phyloP scores from a whole-genome alignment of 129 eudicot species.

The Scalesia atractyloides region DNA sequence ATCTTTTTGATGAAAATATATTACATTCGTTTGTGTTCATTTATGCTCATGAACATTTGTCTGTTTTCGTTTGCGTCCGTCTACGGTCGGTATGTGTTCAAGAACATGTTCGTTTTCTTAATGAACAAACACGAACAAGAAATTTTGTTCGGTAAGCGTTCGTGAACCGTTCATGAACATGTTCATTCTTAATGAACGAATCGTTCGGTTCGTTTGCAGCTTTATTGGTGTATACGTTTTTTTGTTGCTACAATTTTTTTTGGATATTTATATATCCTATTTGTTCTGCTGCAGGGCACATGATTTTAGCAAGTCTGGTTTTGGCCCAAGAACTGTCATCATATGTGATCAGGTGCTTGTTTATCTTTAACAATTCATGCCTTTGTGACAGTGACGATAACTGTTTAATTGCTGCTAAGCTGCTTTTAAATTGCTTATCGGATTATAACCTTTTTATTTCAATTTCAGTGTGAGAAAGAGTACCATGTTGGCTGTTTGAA shows the following conservation, averaged over 20 bases:
- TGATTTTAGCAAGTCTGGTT: slow-evolving; percentile 63
- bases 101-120: no score
- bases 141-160: no score
- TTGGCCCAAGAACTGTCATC: slow-evolving; percentile 72
- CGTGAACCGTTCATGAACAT: no score
- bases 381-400: neutral
- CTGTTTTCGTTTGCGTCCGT: no score
- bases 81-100: no score
- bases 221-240: neutral
- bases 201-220: no score
- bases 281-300: slow-evolving; percentile 54
- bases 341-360: slow-evolving; percentile 89
- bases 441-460: slow-evolving; percentile 1
- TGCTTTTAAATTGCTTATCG: slow-evolving; percentile 2
- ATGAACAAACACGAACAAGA: no score
- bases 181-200: no score
- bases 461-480: slow-evolving; percentile 82
- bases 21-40: no score
- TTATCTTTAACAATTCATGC: neutral
- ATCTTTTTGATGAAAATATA: no score
- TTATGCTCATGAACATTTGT: no score
- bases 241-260: neutral
- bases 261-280: neutral
- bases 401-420: neutral
- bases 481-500: slow-evolving; percentile 85